A percentile compares a stretch with the other conserved stretches of the same genome.
These are phyloP conservation scores for Melampsora abietis-canadensis DNA, from an alignment of 1,284 basidiomycete species.

Conservation along the genomic window DNA sequence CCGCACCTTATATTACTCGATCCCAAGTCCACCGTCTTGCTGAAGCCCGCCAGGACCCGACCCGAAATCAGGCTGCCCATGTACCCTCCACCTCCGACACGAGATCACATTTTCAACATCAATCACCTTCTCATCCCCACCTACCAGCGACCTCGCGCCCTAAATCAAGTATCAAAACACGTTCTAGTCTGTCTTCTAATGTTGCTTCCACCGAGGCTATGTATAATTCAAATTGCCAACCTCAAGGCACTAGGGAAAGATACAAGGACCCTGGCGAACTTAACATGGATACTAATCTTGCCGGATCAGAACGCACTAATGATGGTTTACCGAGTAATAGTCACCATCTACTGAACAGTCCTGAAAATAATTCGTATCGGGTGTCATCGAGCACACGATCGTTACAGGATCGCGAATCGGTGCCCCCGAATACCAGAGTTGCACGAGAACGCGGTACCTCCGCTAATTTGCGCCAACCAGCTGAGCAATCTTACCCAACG, in stretches of 20 bases:
- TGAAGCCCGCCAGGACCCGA: constrained; percentile 16
- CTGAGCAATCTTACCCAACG: background rate
- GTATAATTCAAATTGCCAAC: too few species aligned
- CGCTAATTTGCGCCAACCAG: background rate
- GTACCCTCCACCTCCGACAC: background rate
- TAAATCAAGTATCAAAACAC: background rate
- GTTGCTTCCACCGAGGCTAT: background rate
- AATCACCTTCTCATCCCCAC: background rate
- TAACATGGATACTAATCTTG: background rate
- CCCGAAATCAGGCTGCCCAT: background rate
- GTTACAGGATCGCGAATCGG: background rate
- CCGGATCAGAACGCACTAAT: constrained; percentile 18
- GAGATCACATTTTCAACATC: background rate
- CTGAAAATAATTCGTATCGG: constrained; percentile 29
- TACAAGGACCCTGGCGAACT: too few species aligned
- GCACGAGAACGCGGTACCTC: background rate
- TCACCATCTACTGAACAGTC: constrained; percentile 43
- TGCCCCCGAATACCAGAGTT: background rate
- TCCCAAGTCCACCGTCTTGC: constrained; percentile 33
- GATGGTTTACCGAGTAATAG: constrained; percentile 43
- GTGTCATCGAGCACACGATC: background rate
- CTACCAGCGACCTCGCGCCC: too few species aligned
- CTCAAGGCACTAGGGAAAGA: too few species aligned
- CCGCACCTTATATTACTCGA: constrained; percentile 28
- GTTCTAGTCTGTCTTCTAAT: constrained; percentile 3